Evolutionary conservation across 192 early-diverging fungal genomes (phyloP), one percentile per base, ranked within the genome.

Genomic region (Podila verticillata): DNA sequence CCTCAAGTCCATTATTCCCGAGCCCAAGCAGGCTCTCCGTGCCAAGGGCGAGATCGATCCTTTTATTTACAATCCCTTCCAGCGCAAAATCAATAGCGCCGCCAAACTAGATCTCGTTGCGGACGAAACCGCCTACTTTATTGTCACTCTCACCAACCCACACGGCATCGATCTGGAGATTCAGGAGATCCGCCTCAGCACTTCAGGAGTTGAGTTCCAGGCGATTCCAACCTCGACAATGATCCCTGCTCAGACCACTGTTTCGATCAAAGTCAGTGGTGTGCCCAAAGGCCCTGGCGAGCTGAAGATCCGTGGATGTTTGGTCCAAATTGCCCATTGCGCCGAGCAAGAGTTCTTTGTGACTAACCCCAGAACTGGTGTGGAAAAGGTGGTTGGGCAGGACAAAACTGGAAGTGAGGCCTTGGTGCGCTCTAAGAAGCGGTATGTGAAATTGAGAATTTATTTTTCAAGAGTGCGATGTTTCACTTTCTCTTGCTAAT

Each of bases 51-150:
- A 66, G 51, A 32, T 80, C 34, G 90, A 93, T 63, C 89, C 92
- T n/a, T 95, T 95, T 73, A 85, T 95, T 34, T 94, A 95, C 75
- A 94, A 92, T 68, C 92, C 94, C 6, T 95, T 89, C 83, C 87
- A 87, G 57, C 81, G 90, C 47, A 92, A 91, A 61, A 84, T 84
- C 64, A 82, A 73, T 51, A 82, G 70, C 65, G 84, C 84, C n/a
- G 77, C 83, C 60, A 84, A 84, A 65, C 71, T 83, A 62, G 74
- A 89, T n/a, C 68, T 95, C 1, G 88, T 95, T 10, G 87, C 90
- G 9, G 85, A 87, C 59, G 94, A 96, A 71, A 66, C 86, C 0
- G 85, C 87, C 3, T 87, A 91, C 49, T 93, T 96, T 70, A 91
- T 93, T 34, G 82, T 95, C 6, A 87, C 84, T 1, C 65, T 96